Percentiles rank a stretch among this genome's conserved stretches.
Conservation (phyloP, 2,329 filamentous ascomycete species). For the Aspergillus thermomutatus region DNA sequence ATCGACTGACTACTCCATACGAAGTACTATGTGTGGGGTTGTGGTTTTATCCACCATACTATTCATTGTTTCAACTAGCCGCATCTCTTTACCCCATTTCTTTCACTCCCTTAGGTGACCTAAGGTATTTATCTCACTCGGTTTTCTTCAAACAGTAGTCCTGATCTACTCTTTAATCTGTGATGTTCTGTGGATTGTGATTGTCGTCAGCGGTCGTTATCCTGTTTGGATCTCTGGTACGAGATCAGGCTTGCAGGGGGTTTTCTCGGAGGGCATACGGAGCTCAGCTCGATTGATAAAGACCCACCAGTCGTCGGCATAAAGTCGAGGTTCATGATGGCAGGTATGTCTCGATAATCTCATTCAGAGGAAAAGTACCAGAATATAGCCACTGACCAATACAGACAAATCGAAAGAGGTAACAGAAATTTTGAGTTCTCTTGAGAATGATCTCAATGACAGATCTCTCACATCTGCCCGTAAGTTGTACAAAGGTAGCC, state of each 20-base stretch:
- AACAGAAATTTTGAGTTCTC: slow-evolving; percentile 58
- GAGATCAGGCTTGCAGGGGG: background rate
- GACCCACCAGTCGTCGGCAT: background rate
- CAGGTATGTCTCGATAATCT: background rate
- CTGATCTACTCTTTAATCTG: background rate
- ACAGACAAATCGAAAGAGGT: slow-evolving; percentile 68
- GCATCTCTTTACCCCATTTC: background rate
- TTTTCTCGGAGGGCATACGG: background rate
- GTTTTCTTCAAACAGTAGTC: background rate
- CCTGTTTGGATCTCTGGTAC: background rate
- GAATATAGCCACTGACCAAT: slow-evolving; percentile 1
- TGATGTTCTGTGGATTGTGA: background rate
- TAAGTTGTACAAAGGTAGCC: slow-evolving; percentile 37
- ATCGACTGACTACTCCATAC: background rate
- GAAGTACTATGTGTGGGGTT: background rate
- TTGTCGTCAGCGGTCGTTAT: background rate
- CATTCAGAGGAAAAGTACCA: background rate
- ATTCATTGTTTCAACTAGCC: background rate
- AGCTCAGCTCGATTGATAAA: background rate
- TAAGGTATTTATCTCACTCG: background rate
- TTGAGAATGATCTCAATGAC: slow-evolving; percentile 62
- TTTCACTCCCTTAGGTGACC: background rate
- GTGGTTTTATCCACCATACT: background rate
- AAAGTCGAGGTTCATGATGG: background rate
- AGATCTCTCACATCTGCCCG: slow-evolving; percentile 58